Evolutionary conservation across 2,329 filamentous ascomycete genomes (phyloP).

Genomic region (Colletotrichum sp.): DNA sequence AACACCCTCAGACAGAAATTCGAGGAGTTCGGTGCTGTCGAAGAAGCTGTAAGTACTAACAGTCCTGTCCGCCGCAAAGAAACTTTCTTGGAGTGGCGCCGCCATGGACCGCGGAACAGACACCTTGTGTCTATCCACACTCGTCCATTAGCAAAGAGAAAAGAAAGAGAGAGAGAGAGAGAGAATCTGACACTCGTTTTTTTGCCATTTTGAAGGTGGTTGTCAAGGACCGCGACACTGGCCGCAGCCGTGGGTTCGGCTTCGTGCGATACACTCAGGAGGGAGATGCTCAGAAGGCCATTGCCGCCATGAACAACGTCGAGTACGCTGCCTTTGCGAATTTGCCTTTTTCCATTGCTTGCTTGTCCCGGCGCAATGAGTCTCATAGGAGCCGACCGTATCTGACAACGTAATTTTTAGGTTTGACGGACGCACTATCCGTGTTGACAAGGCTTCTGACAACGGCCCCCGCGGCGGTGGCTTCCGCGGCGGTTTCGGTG

Average conservation of each 20-base stretch:
- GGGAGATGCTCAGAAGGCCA: slow-evolving; percentile 77
- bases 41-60: slow-evolving; percentile 83
- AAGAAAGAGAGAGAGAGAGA: neutral
- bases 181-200: slow-evolving; percentile 24
- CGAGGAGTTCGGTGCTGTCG: slow-evolving; percentile 86
- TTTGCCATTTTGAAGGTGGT: slow-evolving; percentile 70
- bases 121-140: neutral
- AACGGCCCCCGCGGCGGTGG: slow-evolving; percentile 68
- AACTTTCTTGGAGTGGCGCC: slow-evolving; percentile 8
- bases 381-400: neutral
- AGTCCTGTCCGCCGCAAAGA: slow-evolving; percentile 17
- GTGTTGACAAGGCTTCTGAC: slow-evolving; percentile 94
- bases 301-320: slow-evolving; percentile 82
- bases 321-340: slow-evolving; percentile 67
- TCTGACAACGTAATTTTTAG: slow-evolving; percentile 48
- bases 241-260: slow-evolving; percentile 95
- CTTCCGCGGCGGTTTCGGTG: slow-evolving; percentile 44
- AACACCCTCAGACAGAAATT: slow-evolving; percentile 87
- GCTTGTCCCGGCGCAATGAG: slow-evolving; percentile 25
- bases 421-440: slow-evolving; percentile 92
- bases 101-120: neutral
- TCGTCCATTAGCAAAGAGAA: neutral
- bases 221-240: slow-evolving; percentile 96
- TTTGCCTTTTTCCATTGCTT: slow-evolving; percentile 9
- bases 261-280: slow-evolving; percentile 90